Evolutionary conservation across 768 basidiomycete species (phyloP), one percentile per base, ranked within the genome.

Genomic region (Erythrobasidium yunnanense): DNA sequence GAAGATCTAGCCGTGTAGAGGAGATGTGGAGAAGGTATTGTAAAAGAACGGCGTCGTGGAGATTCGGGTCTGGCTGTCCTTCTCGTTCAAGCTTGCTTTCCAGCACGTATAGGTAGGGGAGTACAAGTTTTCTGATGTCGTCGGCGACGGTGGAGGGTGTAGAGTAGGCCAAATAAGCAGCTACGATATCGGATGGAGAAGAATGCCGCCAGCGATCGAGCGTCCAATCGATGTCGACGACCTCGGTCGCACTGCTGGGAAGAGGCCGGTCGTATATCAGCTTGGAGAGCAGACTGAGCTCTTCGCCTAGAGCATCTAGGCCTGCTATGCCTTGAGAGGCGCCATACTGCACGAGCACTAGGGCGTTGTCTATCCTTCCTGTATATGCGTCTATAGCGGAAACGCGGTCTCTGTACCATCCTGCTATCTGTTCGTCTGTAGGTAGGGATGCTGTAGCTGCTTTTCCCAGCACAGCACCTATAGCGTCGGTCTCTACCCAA

Each of bases 61-160:
- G 4, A 85, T 74, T 18, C 83, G 84, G 4, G 77, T 81, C 25
- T 0, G 88, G 83, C 8, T 75, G 73, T 17, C 89, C 88, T 17
- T 82, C 77, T 23, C 92, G 85, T 76, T 97, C 92, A 49, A 85
- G 83, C 22, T 87, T 85, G 22, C 89, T 81, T 76, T 96, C 91
- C 29, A 97, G 80, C 23, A 96, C 90, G 70, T 86, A 92, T 0
- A 97, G 82, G 75, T 95, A 99, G 1, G 93, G 93, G 76, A 90
- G 80, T 34, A 93, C 88, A 34, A 95, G 84, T 30, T 80, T 81
- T 23, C 80, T 77, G 45, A 97, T 84, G 70, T 90, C 85, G 47
- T 76, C 74, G 1, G 84, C 81, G 20, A 97, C 72, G 18, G 82
- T 82, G 1, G 81, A 79, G 2, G 86, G 79, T 1, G 83, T 83